These are phyloP conservation scores for Naumovozyma baii DNA, from an alignment of 805 yeast genomes.

Conservation along the genomic window DNA sequence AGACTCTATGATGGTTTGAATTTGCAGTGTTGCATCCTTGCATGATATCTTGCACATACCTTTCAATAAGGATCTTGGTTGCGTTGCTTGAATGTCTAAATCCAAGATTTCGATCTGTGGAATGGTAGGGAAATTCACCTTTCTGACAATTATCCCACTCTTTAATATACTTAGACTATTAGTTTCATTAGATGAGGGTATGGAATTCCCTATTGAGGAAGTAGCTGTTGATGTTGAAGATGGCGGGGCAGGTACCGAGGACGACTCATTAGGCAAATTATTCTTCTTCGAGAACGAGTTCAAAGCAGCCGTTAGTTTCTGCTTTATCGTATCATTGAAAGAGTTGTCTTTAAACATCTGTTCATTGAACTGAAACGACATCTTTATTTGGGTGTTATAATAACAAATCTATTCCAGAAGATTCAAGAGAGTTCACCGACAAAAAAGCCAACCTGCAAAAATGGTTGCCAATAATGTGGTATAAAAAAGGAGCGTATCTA, in stretches of 20 bases:
- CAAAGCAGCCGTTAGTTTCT: conserved; percentile 21
- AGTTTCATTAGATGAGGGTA: conserved; percentile 2
- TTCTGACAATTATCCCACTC: conserved; percentile 25
- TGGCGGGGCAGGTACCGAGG: neutral
- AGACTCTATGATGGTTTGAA: conserved; percentile 29
- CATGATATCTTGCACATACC: conserved; percentile 29
- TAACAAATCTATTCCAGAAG: neutral
- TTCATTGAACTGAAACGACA: conserved; percentile 28
- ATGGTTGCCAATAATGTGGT: no score
- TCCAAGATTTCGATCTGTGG: conserved; percentile 29
- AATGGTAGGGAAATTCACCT: conserved; percentile 23
- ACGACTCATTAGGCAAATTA: neutral
- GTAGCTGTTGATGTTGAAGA: neutral
- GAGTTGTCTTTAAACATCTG: conserved; percentile 24
- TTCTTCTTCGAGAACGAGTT: conserved; percentile 4
- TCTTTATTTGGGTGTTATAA: conserved; percentile 1
- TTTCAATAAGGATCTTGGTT: conserved; percentile 27
- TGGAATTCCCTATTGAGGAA: neutral
- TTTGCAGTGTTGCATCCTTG: conserved; percentile 25
- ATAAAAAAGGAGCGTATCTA: no score
- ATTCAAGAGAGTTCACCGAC: no score
- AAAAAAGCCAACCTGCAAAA: no score
- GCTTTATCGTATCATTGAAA: conserved; percentile 23
- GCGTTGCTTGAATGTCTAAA: conserved; percentile 22
- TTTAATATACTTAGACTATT: conserved; percentile 16